phyloP scores from a whole-genome alignment of 345 rosid species.

The Citrus inodora region DNA sequence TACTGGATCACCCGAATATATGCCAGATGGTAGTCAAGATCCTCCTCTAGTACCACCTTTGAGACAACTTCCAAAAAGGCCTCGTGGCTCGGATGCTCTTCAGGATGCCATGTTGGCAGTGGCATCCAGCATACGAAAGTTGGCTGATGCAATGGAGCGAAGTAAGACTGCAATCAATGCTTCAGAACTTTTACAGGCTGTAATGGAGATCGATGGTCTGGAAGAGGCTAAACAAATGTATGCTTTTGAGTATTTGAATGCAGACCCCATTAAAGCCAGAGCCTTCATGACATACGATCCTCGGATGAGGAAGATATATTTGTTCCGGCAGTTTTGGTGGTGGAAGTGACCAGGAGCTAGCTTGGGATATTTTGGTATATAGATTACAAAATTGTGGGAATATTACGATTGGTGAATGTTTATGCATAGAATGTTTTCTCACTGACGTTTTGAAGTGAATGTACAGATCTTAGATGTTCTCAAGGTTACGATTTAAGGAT shows the following conservation, averaged over 20 bases:
- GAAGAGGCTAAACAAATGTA: conserved; percentile 88
- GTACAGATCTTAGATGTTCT: conserved; percentile 33
- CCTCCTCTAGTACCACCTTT: conserved; percentile 54
- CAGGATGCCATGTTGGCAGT: conserved; percentile 73
- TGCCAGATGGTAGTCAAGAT: conserved; percentile 55
- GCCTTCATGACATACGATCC: conserved; percentile 74
- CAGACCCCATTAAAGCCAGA: conserved; percentile 81
- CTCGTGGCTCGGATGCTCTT: conserved; percentile 53
- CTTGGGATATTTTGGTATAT: conserved; percentile 17
- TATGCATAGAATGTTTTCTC: conserved; percentile 10
- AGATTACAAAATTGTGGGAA: conserved; percentile 21
- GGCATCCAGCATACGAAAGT: conserved; percentile 65
- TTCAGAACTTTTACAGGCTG: conserved; percentile 65
- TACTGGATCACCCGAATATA: conserved; percentile 41
- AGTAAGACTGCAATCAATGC: conserved; percentile 46
- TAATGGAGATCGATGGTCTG: conserved; percentile 84
- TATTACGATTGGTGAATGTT: background rate
- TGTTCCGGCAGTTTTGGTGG: conserved; percentile 90
- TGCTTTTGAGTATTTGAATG: conserved; percentile 82
- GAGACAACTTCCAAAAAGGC: conserved; percentile 54
- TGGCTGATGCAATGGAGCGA: conserved; percentile 74
- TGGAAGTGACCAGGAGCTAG: conserved; percentile 50
- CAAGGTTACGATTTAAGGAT: conserved; percentile 14
- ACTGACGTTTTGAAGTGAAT: conserved; percentile 25
- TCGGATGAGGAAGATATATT: conserved; percentile 71